Conservation (phyloP, 805 yeast genomes). For the Sugiyamaella smithiae region DNA sequence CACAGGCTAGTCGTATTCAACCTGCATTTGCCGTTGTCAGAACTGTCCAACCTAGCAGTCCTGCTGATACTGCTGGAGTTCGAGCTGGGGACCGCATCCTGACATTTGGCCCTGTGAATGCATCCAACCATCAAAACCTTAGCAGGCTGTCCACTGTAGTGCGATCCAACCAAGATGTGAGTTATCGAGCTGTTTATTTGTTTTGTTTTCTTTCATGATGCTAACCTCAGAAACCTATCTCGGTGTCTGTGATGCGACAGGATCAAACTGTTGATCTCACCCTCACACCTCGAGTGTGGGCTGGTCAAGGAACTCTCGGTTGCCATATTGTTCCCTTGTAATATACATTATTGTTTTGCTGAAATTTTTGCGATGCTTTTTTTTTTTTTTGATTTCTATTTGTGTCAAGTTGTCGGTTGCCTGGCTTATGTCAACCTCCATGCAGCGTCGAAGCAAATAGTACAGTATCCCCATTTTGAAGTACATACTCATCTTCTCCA, state of each 20-base stretch:
- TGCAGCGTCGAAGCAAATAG: slow-evolving; percentile 92
- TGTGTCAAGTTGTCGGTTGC: not conserved
- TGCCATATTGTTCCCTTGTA: slow-evolving; percentile 48
- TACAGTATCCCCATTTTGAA: slow-evolving; percentile 72
- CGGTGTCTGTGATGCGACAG: slow-evolving; percentile 28
- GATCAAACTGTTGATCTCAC: slow-evolving; percentile 6
- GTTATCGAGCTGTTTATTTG: slow-evolving; percentile 13
- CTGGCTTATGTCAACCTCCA: slow-evolving; percentile 79
- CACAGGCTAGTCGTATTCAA: not conserved
- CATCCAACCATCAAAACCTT: slow-evolving; percentile 53
- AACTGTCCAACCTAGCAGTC: slow-evolving; percentile 51
- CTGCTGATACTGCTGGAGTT: slow-evolving; percentile 59
- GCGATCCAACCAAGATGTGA: slow-evolving; percentile 34
- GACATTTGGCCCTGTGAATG: slow-evolving; percentile 52
- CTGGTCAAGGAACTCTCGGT: slow-evolving; percentile 67
- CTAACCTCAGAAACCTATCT: slow-evolving; percentile 23
- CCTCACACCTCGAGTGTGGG: slow-evolving; percentile 57
- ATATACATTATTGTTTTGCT: not conserved
- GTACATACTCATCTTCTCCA: slow-evolving; percentile 77
- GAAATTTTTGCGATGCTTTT: not conserved
- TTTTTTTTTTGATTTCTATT: not conserved
- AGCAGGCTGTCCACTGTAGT: slow-evolving; percentile 44
- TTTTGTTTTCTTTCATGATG: not conserved
- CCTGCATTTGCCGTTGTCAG: slow-evolving; percentile 39
- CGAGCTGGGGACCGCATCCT: slow-evolving; percentile 52